Conservation (phyloP, 768 basidiomycete genomes). For the Phlebiopsis flavidoalba region DNA sequence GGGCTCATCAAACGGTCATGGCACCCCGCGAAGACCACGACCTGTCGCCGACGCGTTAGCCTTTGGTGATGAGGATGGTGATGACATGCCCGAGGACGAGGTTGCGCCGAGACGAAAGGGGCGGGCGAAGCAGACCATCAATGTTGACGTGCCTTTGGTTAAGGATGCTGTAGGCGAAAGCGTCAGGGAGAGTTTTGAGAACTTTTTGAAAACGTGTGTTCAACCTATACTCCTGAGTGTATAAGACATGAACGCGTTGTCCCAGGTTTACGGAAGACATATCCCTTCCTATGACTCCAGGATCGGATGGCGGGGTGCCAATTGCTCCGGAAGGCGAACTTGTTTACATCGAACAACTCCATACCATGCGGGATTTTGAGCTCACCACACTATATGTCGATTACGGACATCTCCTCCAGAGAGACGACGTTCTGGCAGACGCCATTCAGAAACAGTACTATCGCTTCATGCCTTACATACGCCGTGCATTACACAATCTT, state of each 20-base stretch:
- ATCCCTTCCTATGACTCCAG: conserved; percentile 74
- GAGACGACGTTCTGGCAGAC: conserved; percentile 89
- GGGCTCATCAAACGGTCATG: conserved; percentile 24
- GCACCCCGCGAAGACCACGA: conserved; percentile 15
- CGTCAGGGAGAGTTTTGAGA: conserved; percentile 87
- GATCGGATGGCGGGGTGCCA: conserved; percentile 60
- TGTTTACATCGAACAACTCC: conserved; percentile 89
- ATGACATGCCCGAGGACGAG: conserved; percentile 36
- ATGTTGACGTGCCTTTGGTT: conserved; percentile 77
- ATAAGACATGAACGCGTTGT: not conserved
- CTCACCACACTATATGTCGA: conserved; percentile 96
- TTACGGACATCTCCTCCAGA: conserved; percentile 82
- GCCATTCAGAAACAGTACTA: conserved; percentile 96
- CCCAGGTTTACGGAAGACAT: conserved; percentile 81
- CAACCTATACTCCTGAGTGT: not conserved
- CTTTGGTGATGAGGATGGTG: conserved; percentile 39
- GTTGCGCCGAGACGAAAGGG: conserved; percentile 24
- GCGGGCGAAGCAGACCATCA: conserved; percentile 35
- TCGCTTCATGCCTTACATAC: conserved; percentile 91
- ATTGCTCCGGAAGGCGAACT: conserved; percentile 56
- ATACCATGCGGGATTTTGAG: conserved; percentile 92
- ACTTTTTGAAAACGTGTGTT: conserved; percentile 85
- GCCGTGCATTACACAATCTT: conserved; percentile 85
- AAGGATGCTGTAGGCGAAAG: conserved; percentile 95
- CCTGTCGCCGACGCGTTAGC: conserved; percentile 29